Evolutionary conservation across 495 filamentous ascomycete species (phyloP), one percentile per base, ranked within the genome.

Genomic region (Wilcoxina mikolae): DNA sequence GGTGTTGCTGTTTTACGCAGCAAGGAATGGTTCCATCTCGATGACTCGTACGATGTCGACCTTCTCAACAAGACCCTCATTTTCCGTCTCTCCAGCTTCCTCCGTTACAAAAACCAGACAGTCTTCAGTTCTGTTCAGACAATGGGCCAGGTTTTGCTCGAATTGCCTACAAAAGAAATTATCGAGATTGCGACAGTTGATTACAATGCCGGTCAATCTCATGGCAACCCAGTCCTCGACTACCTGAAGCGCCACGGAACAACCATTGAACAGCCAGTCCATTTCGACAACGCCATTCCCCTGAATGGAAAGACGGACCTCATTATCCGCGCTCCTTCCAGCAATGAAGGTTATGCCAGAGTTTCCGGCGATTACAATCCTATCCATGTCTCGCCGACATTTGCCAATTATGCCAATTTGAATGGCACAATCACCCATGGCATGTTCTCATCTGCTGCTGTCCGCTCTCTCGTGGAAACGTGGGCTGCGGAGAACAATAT

Each of bases 401-500:
- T 99, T 72, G 80, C 93, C 15, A 84, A 77, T 68, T 99, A 96
- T 65, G 91, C 90, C 66, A 89, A 85, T 68, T 79, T 99, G 18
- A 87, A 85, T 0, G 90, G 90, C 29, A 98, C 90, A 26, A 98
- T 98, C 68, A 95, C 90, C 1, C 90, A 99, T 67, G 91, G 91
- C 56, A 99, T 99, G 91, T 99, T 96, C 75, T 86, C 88, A 3
- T 95, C 90, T 71, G 91, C 91, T 51, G 87, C 93, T 20, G 91
- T 96, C n/a, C 83, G 91, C 49, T 88, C 87, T 68, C 72, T 95
- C n/a, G 90, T 99, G 4, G 91, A 96, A 74, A 95, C 90, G 10
- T 96, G 91, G 93, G 93, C 91, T 25, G 93, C 91, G 17, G 91
- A 96, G 72, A 99, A 96, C 72, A 90, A 95, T 67, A 80, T 95